phyloP scores from a whole-genome alignment of 2,329 filamentous ascomycete species.

The Cadophora luteo-olivacea region DNA sequence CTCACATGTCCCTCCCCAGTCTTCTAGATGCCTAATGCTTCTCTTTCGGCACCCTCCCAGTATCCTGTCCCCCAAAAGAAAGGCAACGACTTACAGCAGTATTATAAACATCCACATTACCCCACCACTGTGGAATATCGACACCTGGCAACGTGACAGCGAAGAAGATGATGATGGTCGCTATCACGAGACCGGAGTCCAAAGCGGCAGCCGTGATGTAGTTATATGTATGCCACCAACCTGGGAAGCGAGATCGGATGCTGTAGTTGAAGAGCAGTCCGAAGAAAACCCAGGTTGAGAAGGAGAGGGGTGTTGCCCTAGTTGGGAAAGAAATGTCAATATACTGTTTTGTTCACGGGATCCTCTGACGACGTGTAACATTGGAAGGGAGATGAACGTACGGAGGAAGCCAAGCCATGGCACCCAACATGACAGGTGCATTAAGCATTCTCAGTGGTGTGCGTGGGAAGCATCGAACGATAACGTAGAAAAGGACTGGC shows the following conservation, averaged over 20 bases:
- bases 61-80: not conserved
- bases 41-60: not conserved
- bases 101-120: constrained; percentile 61
- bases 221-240: constrained; percentile 82
- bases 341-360: no score
- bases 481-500: constrained; percentile 64
- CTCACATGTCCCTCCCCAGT: not conserved
- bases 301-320: constrained; percentile 73
- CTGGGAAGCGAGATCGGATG: constrained; percentile 67
- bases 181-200: constrained; percentile 71
- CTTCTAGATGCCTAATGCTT: not conserved
- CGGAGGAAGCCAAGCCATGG: constrained; percentile 47
- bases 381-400: no score
- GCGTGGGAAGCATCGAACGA: constrained; percentile 63
- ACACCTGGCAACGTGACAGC: constrained; percentile 69
- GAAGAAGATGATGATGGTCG: constrained; percentile 74
- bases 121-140: constrained; percentile 72
- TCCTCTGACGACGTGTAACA: no score
- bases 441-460: constrained; percentile 66
- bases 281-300: constrained; percentile 71
- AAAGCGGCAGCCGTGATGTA: constrained; percentile 76
- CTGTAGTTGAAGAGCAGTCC: constrained; percentile 73
- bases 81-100: constrained; percentile 56
- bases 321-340: no score
- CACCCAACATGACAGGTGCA: constrained; percentile 51